These are phyloP conservation scores for Leucoagaricus sp. DNA, from an alignment of 1,284 basidiomycete species.

Conservation along the genomic window DNA sequence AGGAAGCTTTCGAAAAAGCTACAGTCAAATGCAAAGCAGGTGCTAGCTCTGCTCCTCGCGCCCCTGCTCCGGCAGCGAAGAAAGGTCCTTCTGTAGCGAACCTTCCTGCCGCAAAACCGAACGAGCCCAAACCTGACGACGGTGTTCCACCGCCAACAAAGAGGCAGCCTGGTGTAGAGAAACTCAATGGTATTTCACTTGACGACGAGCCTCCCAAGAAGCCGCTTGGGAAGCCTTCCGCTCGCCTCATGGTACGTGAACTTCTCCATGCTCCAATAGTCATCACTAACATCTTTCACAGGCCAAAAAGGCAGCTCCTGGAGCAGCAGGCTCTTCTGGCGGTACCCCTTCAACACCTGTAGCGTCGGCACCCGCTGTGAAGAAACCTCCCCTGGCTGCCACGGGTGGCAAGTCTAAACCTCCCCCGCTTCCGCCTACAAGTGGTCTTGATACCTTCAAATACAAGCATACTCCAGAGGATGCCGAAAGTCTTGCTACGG, in stretches of 20 bases:
- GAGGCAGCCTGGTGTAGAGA: slow-evolving; percentile 13
- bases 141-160: slow-evolving; percentile 25
- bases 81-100: too few species aligned
- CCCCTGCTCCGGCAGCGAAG: slow-evolving; percentile 41
- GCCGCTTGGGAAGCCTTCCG: slow-evolving; percentile 46
- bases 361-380: slow-evolving; percentile 27
- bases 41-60: slow-evolving; percentile 43
- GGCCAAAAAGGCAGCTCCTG: slow-evolving; percentile 48
- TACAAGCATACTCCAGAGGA: slow-evolving; percentile 93
- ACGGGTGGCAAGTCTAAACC: slow-evolving; percentile 53
- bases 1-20: slow-evolving; percentile 90
- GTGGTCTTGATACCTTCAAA: slow-evolving; percentile 83
- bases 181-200: slow-evolving; percentile 20
- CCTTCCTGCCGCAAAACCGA: slow-evolving; percentile 43
- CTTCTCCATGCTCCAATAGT: too few species aligned
- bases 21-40: slow-evolving; percentile 84
- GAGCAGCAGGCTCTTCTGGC: slow-evolving; percentile 25
- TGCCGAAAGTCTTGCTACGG: slow-evolving; percentile 80
- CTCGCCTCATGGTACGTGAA: slow-evolving; percentile 25
- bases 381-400: slow-evolving; percentile 38
- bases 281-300: slow-evolving; percentile 24
- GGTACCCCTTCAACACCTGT: slow-evolving; percentile 35
- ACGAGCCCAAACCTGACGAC: slow-evolving; percentile 29
- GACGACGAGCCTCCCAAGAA: slow-evolving; percentile 39
- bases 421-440: slow-evolving; percentile 43